Base-by-base conservation (phyloP, 352 stramenopile species). In the Globisporangium barbulae region DNA sequence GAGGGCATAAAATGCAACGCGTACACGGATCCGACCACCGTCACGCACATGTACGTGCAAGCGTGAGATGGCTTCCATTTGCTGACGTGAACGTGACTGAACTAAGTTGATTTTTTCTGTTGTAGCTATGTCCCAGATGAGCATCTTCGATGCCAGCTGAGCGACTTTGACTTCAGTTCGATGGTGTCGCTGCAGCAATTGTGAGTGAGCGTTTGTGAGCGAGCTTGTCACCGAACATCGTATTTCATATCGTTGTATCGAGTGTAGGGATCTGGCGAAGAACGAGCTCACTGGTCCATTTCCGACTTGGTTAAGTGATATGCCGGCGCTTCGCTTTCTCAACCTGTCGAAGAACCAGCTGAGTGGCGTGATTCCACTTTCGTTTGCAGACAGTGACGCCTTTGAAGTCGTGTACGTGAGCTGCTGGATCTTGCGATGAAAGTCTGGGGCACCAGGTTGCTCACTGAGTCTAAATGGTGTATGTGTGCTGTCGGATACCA, bases 101-200 rank as follows among this genome's bases (percentile, higher is more conserved):
- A 41, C n/a, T 21, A 9, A 15, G 31, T 12, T 45, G 2, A 19
- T 19, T 13, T 2, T 21, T 2, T 56, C 1, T 22, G 45, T 6
- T 58, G 54, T 44, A 93, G 83, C 21, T 89, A 88, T 64, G 63
- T 93, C 33, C 64, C 78, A 58, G 63, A 61, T 17, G 69, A 91
- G 41, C 52, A 54, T 5, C 74, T 93, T 42, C 68, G 65, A 9
- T 93, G 84, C 31, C 67, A 72, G 1, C 54, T 93, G 22, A 61
- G 76, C 50, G 71, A 80, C 2, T 42, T 91, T 10, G 74, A 90
- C 65, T 65, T 93, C 19, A 87, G 81, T 35, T 56, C 74, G 21
- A 88, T 93, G 81, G 67, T 79, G 12, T 89, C 81, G n/a, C 74
- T 93, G 3, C 73, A 89, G 61, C 78, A 90, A 58, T 57, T 93